Evolutionary conservation across 495 filamentous ascomycete species (phyloP).

Genomic region (Hypomontagnella monticulosa): DNA sequence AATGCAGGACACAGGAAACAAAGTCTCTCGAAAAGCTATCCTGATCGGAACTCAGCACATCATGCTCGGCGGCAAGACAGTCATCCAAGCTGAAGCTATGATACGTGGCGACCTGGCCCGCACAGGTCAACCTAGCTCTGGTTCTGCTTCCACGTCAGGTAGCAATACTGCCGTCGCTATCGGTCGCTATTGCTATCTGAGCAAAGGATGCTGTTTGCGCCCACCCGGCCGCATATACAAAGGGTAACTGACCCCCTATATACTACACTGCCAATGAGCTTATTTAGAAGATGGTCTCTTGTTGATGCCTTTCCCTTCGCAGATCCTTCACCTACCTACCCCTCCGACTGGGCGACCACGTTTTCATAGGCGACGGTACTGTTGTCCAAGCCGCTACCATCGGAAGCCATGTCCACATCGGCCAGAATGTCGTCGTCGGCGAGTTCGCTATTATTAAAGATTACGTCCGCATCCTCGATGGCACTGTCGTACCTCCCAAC

Average conservation of each 20-base stretch:
- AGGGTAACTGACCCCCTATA: conserved; percentile 55
- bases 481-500: conserved; percentile 79
- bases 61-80: conserved; percentile 93
- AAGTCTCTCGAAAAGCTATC: conserved; percentile 89
- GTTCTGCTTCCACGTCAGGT: conserved; percentile 47
- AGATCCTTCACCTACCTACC: conserved; percentile 78
- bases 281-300: background rate
- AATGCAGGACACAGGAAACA: conserved; percentile 91
- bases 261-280: background rate
- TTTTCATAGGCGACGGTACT: conserved; percentile 79
- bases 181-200: conserved; percentile 87
- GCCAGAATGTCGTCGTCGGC: conserved; percentile 74
- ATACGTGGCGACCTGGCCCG: conserved; percentile 91
- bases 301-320: conserved; percentile 7
- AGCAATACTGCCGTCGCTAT: conserved; percentile 80
- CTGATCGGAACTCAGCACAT: conserved; percentile 97
- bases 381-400: conserved; percentile 81
- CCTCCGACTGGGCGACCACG: conserved; percentile 90
- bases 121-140: conserved; percentile 53
- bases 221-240: conserved; percentile 80
- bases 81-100: conserved; percentile 89
- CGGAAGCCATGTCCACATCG: conserved; percentile 85
- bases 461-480: conserved; percentile 83
- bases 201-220: conserved; percentile 73
- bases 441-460: conserved; percentile 92